Evolutionary conservation across 2,329 filamentous ascomycete species (phyloP).

Genomic region (Ustilaginoidea virens): DNA sequence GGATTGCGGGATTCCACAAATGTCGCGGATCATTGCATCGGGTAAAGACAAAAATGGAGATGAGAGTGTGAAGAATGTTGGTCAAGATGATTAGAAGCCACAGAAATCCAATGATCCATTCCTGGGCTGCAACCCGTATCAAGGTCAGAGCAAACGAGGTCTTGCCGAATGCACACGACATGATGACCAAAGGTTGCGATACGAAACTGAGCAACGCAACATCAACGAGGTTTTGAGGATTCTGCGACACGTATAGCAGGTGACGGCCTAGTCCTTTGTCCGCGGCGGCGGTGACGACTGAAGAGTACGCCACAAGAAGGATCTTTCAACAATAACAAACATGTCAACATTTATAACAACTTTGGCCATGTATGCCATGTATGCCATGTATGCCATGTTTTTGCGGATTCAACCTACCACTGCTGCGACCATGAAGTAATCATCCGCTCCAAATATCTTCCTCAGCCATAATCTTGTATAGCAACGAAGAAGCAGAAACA

Average conservation of each 20-base stretch:
- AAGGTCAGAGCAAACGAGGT: slow-evolving; percentile 4
- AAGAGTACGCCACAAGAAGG: slow-evolving; percentile 3
- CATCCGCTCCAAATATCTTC: slow-evolving; percentile 4
- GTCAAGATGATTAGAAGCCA: slow-evolving; percentile 5
- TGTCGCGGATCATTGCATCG: slow-evolving; percentile 4
- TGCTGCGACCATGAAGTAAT: slow-evolving; percentile 5
- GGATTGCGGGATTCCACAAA: slow-evolving; percentile 4
- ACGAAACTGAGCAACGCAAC: slow-evolving; percentile 4
- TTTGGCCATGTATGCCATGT: neutral
- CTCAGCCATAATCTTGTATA: slow-evolving; percentile 5
- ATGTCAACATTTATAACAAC: neutral
- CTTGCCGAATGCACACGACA: slow-evolving; percentile 6
- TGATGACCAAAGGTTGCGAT: slow-evolving; percentile 4
- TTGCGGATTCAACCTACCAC: slow-evolving; percentile 2
- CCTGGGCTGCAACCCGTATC: slow-evolving; percentile 4
- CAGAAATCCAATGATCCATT: slow-evolving; percentile 3
- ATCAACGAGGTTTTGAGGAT: slow-evolving; percentile 2
- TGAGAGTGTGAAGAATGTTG: slow-evolving; percentile 3
- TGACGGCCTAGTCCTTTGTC: slow-evolving; percentile 5
- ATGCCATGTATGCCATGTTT: neutral
- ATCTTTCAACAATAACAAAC: slow-evolving; percentile 1
- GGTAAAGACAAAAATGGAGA: slow-evolving; percentile 4
- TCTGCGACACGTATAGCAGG: slow-evolving; percentile 1
- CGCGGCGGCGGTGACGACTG: slow-evolving; percentile 2
- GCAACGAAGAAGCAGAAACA: slow-evolving; percentile 3